Evolutionary conservation across 2,329 filamentous ascomycete genomes (phyloP).

Genomic region (Beauveria brongniartii): DNA sequence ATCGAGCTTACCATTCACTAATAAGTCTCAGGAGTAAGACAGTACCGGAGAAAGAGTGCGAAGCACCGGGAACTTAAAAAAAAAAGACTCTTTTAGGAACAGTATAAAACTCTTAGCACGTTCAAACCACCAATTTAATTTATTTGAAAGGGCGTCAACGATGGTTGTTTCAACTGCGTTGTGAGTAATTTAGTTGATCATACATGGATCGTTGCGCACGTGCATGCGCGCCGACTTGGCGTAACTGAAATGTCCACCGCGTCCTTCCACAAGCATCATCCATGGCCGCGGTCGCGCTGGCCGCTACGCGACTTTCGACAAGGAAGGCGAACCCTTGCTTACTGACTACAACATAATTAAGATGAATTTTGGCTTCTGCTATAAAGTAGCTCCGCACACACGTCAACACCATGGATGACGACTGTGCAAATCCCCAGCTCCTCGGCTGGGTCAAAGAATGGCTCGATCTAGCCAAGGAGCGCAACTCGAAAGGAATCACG

Average conservation of each 20-base stretch:
- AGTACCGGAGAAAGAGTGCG: too few relatives aligned
- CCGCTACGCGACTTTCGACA: not conserved
- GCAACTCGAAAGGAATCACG: conserved; percentile 61
- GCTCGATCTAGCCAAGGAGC: conserved; percentile 60
- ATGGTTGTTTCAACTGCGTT: not conserved
- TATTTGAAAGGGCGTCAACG: not conserved
- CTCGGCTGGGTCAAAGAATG: conserved; percentile 70
- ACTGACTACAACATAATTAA: not conserved
- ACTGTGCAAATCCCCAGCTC: conserved; percentile 57
- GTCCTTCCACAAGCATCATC: not conserved
- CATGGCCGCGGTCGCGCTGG: not conserved
- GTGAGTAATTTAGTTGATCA: too few relatives aligned
- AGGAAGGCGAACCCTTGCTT: not conserved
- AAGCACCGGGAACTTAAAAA: too few relatives aligned
- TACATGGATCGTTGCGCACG: not conserved
- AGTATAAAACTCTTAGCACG: too few relatives aligned
- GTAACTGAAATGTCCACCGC: not conserved
- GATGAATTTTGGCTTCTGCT: not conserved
- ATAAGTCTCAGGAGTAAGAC: too few relatives aligned
- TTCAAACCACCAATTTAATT: not conserved
- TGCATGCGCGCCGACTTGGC: not conserved
- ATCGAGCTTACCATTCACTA: too few relatives aligned
- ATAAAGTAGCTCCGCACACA: not conserved
- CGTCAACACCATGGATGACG: conserved; percentile 6
- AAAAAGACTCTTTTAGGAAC: too few relatives aligned